Evolutionary conservation across 495 filamentous ascomycete species (phyloP), one percentile per base, ranked within the genome.

Genomic region (Penicillium diatomitis): DNA sequence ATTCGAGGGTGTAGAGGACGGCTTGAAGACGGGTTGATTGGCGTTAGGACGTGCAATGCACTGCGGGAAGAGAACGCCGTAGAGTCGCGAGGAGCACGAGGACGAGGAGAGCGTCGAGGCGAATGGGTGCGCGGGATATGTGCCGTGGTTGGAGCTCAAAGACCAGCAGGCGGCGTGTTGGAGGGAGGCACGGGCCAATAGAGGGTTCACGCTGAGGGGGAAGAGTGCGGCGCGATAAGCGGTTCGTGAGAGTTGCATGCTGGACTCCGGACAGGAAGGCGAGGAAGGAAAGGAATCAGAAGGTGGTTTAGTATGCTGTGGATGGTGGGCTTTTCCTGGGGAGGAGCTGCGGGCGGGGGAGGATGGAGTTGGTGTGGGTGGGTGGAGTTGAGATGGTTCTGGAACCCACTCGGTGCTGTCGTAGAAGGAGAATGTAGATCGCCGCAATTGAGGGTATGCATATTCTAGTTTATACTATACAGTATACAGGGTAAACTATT

Each of bases 201-300:
- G 35, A n/a, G 54, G 57, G 38, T 52, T 56, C 33, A 56, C 52
- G 35, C 58, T 58, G 11, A 66, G 51, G 41, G 63, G 61, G 53
- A 64, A 49, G 46, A 68, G 52, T 29, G 60, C 54, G 34, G 58
- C 57, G 53, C 63, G 60, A 41, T 59, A 63, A 48, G 57, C 53
- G 44, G 59, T 60, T 39, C 53, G 58, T 33, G 61, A 56, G 32
- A 66, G 48, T 50, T 60, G 56, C 57, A 60, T 63, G 48, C 37
- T 48, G 38, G 33, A 20, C 20, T 20, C 20, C 20, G 20, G 20
- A 20, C 20, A 20, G 20, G 20, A 20, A 2, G 20, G 20, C 1
- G 20, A 20, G 20, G 20, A 2, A 20, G 20, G 20, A 20, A 20
- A 20, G 20, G 20, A 20, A 20, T 2, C 20, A 20, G 20, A 20